Percentiles rank a stretch among this genome's conserved stretches.
These are phyloP conservation scores for Didymella segeticola DNA, from an alignment of 2,329 filamentous ascomycete genomes.

Conservation along the genomic window DNA sequence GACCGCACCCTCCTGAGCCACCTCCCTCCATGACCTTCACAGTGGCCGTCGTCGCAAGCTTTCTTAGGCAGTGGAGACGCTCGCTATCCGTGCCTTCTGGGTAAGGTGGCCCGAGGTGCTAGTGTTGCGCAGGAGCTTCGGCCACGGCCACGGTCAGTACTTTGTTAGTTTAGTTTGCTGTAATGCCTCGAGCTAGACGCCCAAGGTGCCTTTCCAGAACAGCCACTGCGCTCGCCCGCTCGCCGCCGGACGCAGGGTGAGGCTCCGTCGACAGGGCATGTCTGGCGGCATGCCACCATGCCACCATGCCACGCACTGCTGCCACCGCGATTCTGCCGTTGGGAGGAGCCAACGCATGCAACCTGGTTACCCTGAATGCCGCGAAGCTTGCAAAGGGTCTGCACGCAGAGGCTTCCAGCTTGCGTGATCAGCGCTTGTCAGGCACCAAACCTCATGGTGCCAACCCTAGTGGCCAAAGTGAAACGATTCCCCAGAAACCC, in stretches of 20 bases:
- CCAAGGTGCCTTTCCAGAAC: constrained; percentile 32
- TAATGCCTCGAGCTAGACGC: constrained; percentile 27
- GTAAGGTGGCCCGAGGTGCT: constrained; percentile 34
- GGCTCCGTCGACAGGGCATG: constrained; percentile 12
- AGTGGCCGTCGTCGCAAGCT: constrained; percentile 18
- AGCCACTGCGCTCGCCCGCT: constrained; percentile 21
- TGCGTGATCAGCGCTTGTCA: constrained; percentile 26
- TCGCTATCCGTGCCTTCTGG: constrained; percentile 18
- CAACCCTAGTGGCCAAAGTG: constrained; percentile 37
- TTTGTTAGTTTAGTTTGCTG: constrained; percentile 29
- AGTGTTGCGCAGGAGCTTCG: constrained; percentile 24
- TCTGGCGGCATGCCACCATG: no score
- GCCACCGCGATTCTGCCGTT: constrained; percentile 26
- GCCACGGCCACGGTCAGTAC: constrained; percentile 18
- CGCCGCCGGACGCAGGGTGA: constrained; percentile 29
- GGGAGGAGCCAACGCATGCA: constrained; percentile 16
- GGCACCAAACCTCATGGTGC: constrained; percentile 26
- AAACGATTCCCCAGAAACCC: constrained; percentile 50
- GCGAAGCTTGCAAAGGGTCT: constrained; percentile 10
- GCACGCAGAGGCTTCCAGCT: constrained; percentile 17
- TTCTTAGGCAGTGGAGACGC: constrained; percentile 21
- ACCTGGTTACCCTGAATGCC: constrained; percentile 6
- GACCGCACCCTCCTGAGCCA: constrained; percentile 10
- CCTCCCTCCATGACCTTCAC: constrained; percentile 12
- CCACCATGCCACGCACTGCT: constrained; percentile 9